Evolutionary conservation across 179 eudicot genomes (phyloP).

Genomic region (Camellia oleifera): DNA sequence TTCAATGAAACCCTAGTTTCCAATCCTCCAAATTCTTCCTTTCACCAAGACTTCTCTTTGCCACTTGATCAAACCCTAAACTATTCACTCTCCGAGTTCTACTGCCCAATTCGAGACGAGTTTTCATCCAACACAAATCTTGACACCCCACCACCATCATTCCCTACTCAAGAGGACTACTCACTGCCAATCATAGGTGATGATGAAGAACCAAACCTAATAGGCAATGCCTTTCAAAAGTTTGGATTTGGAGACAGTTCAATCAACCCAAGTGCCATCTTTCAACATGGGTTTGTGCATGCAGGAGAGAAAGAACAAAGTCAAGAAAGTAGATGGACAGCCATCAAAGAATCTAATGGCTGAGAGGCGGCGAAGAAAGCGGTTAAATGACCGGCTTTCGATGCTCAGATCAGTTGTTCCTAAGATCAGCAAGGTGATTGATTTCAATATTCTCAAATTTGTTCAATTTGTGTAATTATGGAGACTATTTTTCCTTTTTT

Average conservation of each 20-base stretch:
- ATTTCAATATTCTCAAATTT: no score
- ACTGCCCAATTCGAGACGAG: constrained; percentile 20
- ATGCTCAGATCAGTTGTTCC: constrained; percentile 98
- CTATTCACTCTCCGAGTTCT: constrained; percentile 24
- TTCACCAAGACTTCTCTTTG: constrained; percentile 21
- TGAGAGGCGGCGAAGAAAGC: constrained; percentile 78
- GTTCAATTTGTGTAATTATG: no score
- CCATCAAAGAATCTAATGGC: constrained; percentile 95
- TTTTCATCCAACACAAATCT: constrained; percentile 13
- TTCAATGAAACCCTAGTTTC: constrained; percentile 30
- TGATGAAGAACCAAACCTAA: constrained; percentile 12
- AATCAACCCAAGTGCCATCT: constrained; percentile 20
- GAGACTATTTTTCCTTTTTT: no score
- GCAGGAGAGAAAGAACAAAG: constrained; percentile 30
- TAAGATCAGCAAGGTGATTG: constrained; percentile 80
- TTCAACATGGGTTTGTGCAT: constrained; percentile 36
- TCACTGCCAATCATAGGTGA: constrained; percentile 22
- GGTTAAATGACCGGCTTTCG: constrained; percentile 76
- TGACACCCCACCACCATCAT: constrained; percentile 16
- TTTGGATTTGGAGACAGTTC: constrained; percentile 27
- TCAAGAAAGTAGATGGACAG: constrained; percentile 58
- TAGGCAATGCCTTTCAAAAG: constrained; percentile 2
- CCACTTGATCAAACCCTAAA: constrained; percentile 31
- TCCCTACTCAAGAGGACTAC: constrained; percentile 24
- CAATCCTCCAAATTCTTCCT: constrained; percentile 23